A percentile compares a stretch with the other conserved stretches of the same genome.
These are phyloP conservation scores for Leccinum imitatum DNA, from an alignment of 768 basidiomycete species.

Conservation along the genomic window DNA sequence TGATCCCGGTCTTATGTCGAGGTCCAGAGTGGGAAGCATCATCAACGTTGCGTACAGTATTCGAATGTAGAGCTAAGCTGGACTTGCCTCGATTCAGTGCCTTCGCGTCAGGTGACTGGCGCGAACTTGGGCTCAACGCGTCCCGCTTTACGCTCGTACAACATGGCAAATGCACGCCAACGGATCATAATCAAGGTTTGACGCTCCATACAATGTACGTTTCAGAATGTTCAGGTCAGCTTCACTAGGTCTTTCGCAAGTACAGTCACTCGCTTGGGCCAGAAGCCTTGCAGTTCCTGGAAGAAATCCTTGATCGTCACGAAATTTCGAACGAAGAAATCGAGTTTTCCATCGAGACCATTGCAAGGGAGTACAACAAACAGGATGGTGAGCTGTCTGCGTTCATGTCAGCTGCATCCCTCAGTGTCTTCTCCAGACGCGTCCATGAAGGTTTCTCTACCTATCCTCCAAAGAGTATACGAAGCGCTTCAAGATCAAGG, in stretches of 20 bases:
- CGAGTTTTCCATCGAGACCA: constrained; percentile 72
- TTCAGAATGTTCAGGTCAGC: background rate
- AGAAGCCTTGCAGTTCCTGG: constrained; percentile 69
- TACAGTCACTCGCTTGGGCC: constrained; percentile 86
- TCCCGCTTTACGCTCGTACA: background rate
- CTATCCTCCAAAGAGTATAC: constrained; percentile 70
- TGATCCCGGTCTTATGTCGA: constrained; percentile 72
- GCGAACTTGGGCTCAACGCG: too few species aligned
- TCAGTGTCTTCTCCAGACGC: constrained; percentile 52
- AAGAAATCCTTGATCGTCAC: constrained; percentile 68
- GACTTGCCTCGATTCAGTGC: constrained; percentile 17
- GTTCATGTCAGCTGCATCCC: background rate
- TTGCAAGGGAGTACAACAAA: constrained; percentile 86
- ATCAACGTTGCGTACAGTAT: background rate
- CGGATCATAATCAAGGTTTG: constrained; percentile 45
- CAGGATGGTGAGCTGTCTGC: constrained; percentile 65
- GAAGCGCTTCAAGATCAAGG: constrained; percentile 70
- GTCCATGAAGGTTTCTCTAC: constrained; percentile 75
- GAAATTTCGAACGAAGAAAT: constrained; percentile 69
- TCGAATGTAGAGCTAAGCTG: background rate
- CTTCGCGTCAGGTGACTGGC: constrained; percentile 8
- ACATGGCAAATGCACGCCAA: constrained; percentile 41
- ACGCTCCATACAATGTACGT: background rate
- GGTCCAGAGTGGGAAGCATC: constrained; percentile 71
- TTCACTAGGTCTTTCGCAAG: constrained; percentile 74